Conservation (phyloP, 1,284 basidiomycete genomes). For the Cutaneotrichosporon sp. region DNA sequence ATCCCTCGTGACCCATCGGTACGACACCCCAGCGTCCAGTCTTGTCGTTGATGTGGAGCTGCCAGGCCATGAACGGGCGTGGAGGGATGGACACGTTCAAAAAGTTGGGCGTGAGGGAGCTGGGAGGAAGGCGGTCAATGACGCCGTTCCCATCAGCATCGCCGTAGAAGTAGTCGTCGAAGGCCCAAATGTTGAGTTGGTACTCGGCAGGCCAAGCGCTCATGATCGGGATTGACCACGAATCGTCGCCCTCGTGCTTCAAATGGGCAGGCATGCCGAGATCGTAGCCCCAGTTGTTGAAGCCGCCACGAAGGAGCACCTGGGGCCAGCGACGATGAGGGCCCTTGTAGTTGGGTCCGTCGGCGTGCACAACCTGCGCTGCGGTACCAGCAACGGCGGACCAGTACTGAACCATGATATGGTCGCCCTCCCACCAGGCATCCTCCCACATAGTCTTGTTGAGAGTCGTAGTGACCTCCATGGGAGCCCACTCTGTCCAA, state of each 20-base stretch:
- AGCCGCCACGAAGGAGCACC: conserved; percentile 74
- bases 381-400: conserved; percentile 61
- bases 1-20: conserved; percentile 71
- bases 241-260: conserved; percentile 57
- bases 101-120: conserved; percentile 72
- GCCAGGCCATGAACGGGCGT: conserved; percentile 69
- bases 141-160: conserved; percentile 79
- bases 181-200: conserved; percentile 81
- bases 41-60: conserved; percentile 68
- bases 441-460: conserved; percentile 55
- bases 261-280: conserved; percentile 66
- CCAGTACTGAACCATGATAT: conserved; percentile 86
- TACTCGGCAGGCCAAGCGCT: conserved; percentile 78
- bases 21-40: conserved; percentile 69
- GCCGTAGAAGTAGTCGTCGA: conserved; percentile 84
- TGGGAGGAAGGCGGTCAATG: conserved; percentile 81
- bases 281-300: conserved; percentile 87
- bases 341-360: conserved; percentile 58
- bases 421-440: conserved; percentile 74
- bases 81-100: conserved; percentile 69
- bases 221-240: conserved; percentile 58
- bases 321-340: conserved; percentile 72
- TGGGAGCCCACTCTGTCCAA: conserved; percentile 72
- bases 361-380: conserved; percentile 68
- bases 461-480: conserved; percentile 67